Evolutionary conservation across 768 basidiomycete species (phyloP), one percentile per base, ranked within the genome.

Genomic region (Fomitopsis serialis): DNA sequence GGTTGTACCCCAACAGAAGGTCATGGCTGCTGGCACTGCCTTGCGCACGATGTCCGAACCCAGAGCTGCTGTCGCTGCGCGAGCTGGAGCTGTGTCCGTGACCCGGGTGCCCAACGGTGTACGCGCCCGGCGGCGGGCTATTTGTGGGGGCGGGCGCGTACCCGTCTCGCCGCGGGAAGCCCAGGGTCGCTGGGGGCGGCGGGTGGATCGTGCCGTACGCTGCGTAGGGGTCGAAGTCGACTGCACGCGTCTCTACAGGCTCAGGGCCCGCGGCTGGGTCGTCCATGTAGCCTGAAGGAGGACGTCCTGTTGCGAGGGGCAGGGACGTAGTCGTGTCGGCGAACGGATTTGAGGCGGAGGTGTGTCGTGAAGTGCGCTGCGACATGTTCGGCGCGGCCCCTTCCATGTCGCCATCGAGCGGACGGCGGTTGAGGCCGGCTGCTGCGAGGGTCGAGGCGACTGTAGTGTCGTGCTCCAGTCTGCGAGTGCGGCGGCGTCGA

Each of bases 381-480:
- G 53, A 22, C 62, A 54, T 66, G 35, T 42, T 50, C 54, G 19
- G 48, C 36, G 48, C 50, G 2, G 42, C 52, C n/a, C 62, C 65
- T 23, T 80, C 79, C 49, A 85, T 81, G 49, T 84, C 86, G 57
- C 85, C 85, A 54, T 82, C 85, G 32, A 91, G 71, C 25, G 84
- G 84, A 0, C 78, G 71, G 47, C 88, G 79, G 61, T 80, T 76
- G 65, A 84, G 78, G 23, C 89, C 87, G 1, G 86, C 83, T 27
- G 85, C 88, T 9, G 84, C 81, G 48, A 87, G 75, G 6, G 81
- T 81, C 35, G 84, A 85, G n/a, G 82, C 81, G n/a, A 85, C 79
- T 0, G 79, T 82, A 1, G 79, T 75, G 54, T 90, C 87, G 54
- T 84, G 81, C 55, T 88, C 87, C n/a, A 85, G 66, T 46, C 75